phyloP scores from a whole-genome alignment of 2,329 filamentous ascomycete species.

The Botrytis porri region DNA sequence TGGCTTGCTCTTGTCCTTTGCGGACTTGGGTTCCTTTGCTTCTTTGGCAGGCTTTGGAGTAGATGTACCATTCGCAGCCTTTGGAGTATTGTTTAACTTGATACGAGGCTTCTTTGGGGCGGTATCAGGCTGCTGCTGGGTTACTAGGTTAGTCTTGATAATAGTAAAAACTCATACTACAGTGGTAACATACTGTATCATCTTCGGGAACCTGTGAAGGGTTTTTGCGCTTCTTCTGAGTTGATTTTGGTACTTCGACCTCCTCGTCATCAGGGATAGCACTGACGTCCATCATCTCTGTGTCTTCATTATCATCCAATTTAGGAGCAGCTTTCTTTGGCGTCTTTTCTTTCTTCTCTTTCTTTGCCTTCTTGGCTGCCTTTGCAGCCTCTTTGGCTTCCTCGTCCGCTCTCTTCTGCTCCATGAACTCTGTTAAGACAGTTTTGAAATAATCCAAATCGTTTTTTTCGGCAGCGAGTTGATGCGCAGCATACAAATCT shows the following conservation, averaged over 20 bases:
- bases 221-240: conserved; percentile 81
- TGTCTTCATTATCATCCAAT: conserved; percentile 53
- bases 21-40: conserved; percentile 41
- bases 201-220: conserved; percentile 54
- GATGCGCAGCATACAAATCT: conserved; percentile 72
- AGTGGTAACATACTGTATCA: conserved; percentile 54
- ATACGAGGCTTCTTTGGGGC: conserved; percentile 65
- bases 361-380: conserved; percentile 47
- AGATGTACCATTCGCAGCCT: conserved; percentile 55
- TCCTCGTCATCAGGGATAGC: conserved; percentile 53
- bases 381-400: conserved; percentile 45
- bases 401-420: conserved; percentile 58
- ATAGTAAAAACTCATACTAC: not conserved
- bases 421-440: conserved; percentile 67
- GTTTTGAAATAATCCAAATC: conserved; percentile 80
- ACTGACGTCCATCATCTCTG: conserved; percentile 56
- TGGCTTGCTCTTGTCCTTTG: conserved; percentile 40
- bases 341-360: conserved; percentile 42
- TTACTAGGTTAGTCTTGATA: not conserved
- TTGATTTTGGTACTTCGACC: conserved; percentile 49
- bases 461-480: conserved; percentile 74
- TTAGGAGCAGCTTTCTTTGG: conserved; percentile 45
- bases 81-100: conserved; percentile 64
- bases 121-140: conserved; percentile 44
- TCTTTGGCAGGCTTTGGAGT: conserved; percentile 31